Percentiles rank a stretch among this genome's conserved stretches.
Conservation (phyloP, 2,329 filamentous ascomycete genomes). For the Xylariaceae sp. region DNA sequence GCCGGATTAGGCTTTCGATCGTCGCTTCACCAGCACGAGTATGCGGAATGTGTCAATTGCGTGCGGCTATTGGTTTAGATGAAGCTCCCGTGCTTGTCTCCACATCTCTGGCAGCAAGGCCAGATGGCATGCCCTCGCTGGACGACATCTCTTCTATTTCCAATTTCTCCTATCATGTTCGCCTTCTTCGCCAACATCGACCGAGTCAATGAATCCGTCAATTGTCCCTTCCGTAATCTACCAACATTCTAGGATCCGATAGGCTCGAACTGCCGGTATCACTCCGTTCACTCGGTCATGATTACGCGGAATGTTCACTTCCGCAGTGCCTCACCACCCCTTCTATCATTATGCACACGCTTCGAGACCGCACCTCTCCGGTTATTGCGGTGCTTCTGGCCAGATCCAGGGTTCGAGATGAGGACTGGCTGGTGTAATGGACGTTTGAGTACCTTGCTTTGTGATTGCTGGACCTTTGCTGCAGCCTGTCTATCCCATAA, state of each 20-base stretch:
- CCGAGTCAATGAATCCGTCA: too few relatives aligned
- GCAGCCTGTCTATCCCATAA: conserved; percentile 55
- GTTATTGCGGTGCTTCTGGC: conserved; percentile 33
- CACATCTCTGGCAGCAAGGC: conserved; percentile 37
- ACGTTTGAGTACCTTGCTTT: conserved; percentile 50
- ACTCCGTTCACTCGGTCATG: too few relatives aligned
- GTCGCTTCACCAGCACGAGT: conserved; percentile 16
- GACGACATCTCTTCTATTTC: conserved; percentile 31
- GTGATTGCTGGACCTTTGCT: conserved; percentile 42
- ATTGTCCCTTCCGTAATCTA: too few relatives aligned
- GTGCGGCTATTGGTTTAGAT: conserved; percentile 31
- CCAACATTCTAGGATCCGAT: too few relatives aligned
- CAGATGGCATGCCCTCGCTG: conserved; percentile 47
- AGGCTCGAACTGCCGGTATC: too few relatives aligned
- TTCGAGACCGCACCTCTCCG: conserved; percentile 29
- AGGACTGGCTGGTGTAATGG: conserved; percentile 54
- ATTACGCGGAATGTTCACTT: conserved; percentile 19
- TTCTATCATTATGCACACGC: conserved; percentile 30
- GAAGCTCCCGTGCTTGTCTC: conserved; percentile 32
- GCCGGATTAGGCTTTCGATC: conserved; percentile 10
- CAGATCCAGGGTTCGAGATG: conserved; percentile 39
- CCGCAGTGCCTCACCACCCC: conserved; percentile 24
- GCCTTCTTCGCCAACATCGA: conserved; percentile 20
- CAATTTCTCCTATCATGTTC: conserved; percentile 25
- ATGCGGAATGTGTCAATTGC: conserved; percentile 19